These are phyloP conservation scores for Leucoagaricus sp. DNA, from an alignment of 1,284 basidiomycete genomes.

Conservation along the genomic window DNA sequence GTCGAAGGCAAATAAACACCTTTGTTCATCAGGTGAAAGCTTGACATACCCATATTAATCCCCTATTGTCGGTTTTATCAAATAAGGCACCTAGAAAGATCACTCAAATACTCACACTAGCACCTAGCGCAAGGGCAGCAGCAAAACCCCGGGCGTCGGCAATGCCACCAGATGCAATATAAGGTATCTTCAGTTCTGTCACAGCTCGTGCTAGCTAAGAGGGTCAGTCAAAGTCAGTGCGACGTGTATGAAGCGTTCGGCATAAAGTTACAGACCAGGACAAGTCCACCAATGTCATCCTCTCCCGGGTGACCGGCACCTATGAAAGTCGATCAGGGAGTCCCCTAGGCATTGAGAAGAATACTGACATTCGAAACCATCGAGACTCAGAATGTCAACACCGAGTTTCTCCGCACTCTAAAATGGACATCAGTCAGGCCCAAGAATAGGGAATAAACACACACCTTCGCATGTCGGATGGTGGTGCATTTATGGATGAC, in stretches of 20 bases:
- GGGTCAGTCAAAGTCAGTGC: neutral
- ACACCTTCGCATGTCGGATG: slow-evolving; percentile 81
- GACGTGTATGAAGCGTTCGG: neutral
- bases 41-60: slow-evolving; percentile 76
- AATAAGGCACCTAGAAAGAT: slow-evolving; percentile 8
- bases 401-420: slow-evolving; percentile 78
- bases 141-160: slow-evolving; percentile 84
- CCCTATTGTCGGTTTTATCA: slow-evolving; percentile 49
- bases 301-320: slow-evolving; percentile 95
- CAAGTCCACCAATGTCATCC: slow-evolving; percentile 91
- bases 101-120: slow-evolving; percentile 54
- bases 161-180: slow-evolving; percentile 88
- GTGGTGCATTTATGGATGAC: slow-evolving; percentile 94
- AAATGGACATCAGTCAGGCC: neutral
- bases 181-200: slow-evolving; percentile 83
- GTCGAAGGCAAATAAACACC: neutral
- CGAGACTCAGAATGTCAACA: slow-evolving; percentile 86
- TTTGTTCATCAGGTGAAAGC: slow-evolving; percentile 1
- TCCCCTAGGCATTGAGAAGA: neutral
- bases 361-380: slow-evolving; percentile 82
- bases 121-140: slow-evolving; percentile 82
- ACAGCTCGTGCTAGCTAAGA: slow-evolving; percentile 82
- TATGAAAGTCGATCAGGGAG: slow-evolving; percentile 28
- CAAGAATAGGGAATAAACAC: slow-evolving; percentile 9
- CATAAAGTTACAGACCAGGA: slow-evolving; percentile 55